Percentiles rank a stretch among this genome's conserved stretches.
Conservation (phyloP, 768 basidiomycete species). For the Royoungia palumana region DNA sequence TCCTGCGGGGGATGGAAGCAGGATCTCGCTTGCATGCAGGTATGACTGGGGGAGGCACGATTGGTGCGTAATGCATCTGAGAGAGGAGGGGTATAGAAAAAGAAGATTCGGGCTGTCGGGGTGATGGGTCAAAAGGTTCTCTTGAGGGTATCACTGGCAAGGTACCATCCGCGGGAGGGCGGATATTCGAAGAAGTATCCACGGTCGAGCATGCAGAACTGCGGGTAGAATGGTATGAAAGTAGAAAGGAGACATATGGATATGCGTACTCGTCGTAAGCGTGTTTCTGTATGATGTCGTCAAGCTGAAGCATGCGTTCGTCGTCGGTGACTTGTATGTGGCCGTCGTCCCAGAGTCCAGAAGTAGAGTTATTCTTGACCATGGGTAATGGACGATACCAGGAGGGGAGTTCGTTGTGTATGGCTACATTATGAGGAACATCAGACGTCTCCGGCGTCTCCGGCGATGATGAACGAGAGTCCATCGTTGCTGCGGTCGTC, state of each 20-base stretch:
- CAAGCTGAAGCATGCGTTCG: constrained; percentile 58
- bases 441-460: constrained; percentile 65
- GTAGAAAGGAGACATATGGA: constrained; percentile 5
- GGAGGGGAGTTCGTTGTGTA: constrained; percentile 49
- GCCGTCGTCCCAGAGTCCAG: constrained; percentile 44
- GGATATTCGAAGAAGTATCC: constrained; percentile 17
- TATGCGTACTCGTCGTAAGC: constrained; percentile 70
- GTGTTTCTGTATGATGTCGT: constrained; percentile 71
- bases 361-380: constrained; percentile 33
- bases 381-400: constrained; percentile 56
- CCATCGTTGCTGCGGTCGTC: constrained; percentile 47
- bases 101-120: constrained; percentile 28
- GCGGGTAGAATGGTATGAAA: not conserved
- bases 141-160: constrained; percentile 32
- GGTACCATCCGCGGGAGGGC: constrained; percentile 29
- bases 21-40: constrained; percentile 55
- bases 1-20: constrained; percentile 47
- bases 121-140: constrained; percentile 32
- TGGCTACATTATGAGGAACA: constrained; percentile 44
- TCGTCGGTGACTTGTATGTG: constrained; percentile 46
- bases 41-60: constrained; percentile 64
- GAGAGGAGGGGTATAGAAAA: constrained; percentile 35
- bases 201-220: constrained; percentile 20
- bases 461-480: constrained; percentile 72
- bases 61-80: constrained; percentile 51